These are phyloP conservation scores for Cytospora chrysosperma DNA, from an alignment of 2,329 filamentous ascomycete species.

Conservation along the genomic window DNA sequence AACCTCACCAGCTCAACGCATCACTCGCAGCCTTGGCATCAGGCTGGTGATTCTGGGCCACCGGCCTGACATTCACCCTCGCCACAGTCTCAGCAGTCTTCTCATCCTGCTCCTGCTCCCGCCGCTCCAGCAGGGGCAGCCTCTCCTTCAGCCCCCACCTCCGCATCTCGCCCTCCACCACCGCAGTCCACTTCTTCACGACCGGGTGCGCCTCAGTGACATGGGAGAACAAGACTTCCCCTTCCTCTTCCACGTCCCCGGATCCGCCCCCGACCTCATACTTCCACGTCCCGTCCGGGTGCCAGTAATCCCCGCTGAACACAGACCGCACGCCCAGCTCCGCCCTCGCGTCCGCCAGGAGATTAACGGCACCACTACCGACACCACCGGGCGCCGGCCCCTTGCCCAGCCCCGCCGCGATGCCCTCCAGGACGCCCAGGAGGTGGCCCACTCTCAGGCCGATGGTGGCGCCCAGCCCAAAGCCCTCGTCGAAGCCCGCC, in stretches of 20 bases:
- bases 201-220: conserved; percentile 69
- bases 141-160: conserved; percentile 34
- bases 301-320: conserved; percentile 67
- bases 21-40: conserved; percentile 22
- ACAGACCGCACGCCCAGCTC: conserved; percentile 63
- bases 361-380: no score
- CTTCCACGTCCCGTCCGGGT: conserved; percentile 68
- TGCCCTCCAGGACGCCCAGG: conserved; percentile 73
- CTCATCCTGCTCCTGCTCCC: conserved; percentile 20
- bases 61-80: conserved; percentile 20
- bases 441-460: conserved; percentile 73
- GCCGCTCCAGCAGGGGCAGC: conserved; percentile 21
- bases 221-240: conserved; percentile 55
- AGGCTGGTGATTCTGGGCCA: conserved; percentile 9
- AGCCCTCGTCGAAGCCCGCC: conserved; percentile 88
- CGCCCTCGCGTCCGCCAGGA: conserved; percentile 50
- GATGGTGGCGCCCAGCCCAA: conserved; percentile 76
- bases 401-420: conserved; percentile 51
- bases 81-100: conserved; percentile 9
- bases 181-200: conserved; percentile 58
- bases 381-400: no score
- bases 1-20: conserved; percentile 31
- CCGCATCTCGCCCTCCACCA: conserved; percentile 41
- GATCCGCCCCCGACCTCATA: conserved; percentile 52
- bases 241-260: conserved; percentile 34